phyloP scores from a whole-genome alignment of 257 asterid genomes.

The Nicotiana knightiana region DNA sequence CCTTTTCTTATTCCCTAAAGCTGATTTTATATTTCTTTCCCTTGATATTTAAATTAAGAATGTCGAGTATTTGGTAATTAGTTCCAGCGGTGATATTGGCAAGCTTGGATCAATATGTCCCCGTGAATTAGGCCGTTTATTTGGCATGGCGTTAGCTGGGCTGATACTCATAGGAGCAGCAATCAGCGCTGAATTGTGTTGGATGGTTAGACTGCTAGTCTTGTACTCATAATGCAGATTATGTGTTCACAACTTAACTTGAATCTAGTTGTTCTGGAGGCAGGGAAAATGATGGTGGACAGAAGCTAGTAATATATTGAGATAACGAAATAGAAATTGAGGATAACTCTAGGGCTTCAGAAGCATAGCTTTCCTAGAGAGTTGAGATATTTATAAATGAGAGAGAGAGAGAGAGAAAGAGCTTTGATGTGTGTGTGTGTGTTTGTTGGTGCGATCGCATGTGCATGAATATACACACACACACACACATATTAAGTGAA shows the following conservation, averaged over 20 bases:
- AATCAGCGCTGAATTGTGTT: no score
- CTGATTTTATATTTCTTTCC: neutral
- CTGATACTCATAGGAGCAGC: neutral
- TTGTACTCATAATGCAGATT: neutral
- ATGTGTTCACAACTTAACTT: neutral
- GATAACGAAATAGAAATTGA: neutral
- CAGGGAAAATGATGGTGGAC: neutral
- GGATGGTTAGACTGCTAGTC: neutral
- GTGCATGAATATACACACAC: no score
- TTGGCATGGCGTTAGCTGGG: neutral
- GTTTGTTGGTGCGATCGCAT: no score
- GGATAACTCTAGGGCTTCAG: neutral
- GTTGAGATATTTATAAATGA: neutral
- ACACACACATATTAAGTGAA: no score
- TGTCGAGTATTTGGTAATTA: neutral
- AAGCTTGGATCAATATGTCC: neutral
- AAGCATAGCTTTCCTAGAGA: neutral
- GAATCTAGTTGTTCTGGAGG: neutral
- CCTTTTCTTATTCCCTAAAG: neutral
- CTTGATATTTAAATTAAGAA: neutral
- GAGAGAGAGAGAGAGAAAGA: neutral
- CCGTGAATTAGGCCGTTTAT: neutral
- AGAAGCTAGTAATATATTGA: neutral
- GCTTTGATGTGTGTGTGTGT: no score
- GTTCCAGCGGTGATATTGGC: neutral